Percentiles rank a stretch among this genome's conserved stretches.
These are phyloP conservation scores for Ilyonectria robusta DNA, from an alignment of 2,329 filamentous ascomycete genomes.

Conservation along the genomic window DNA sequence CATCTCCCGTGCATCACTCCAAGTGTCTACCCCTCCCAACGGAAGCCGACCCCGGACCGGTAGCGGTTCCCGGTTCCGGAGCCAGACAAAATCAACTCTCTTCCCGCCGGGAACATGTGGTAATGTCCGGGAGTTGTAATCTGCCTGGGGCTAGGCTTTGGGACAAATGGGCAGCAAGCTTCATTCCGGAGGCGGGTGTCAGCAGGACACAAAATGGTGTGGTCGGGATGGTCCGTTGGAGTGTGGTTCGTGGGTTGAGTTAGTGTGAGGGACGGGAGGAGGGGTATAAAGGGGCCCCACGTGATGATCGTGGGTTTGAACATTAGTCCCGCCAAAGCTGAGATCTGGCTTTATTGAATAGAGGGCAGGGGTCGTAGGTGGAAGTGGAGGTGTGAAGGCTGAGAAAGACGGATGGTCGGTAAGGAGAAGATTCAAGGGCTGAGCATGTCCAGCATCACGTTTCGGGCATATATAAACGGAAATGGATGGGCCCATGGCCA, in stretches of 20 bases:
- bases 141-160: background rate
- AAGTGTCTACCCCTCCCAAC: background rate
- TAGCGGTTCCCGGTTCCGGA: background rate
- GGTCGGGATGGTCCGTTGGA: constrained; percentile 12
- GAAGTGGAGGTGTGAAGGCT: background rate
- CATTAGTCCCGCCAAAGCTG: background rate
- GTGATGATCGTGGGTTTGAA: constrained; percentile 21
- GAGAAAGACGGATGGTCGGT: background rate
- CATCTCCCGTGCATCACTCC: background rate
- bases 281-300: constrained; percentile 14
- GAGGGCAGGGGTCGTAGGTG: background rate
- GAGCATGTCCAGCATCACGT: background rate
- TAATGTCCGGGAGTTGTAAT: background rate
- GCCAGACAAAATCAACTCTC: background rate
- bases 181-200: constrained; percentile 4
- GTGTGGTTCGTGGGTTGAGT: constrained; percentile 15
- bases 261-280: constrained; percentile 16
- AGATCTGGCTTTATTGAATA: background rate
- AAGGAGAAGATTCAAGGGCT: no score
- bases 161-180: background rate
- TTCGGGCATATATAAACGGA: no score
- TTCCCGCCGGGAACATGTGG: background rate
- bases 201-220: constrained; percentile 16
- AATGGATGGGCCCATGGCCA: background rate
- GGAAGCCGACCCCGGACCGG: background rate